A percentile compares a stretch with the other conserved stretches of the same genome.
Conservation (phyloP, 2,329 filamentous ascomycete species). For the Botrytis aclada region DNA sequence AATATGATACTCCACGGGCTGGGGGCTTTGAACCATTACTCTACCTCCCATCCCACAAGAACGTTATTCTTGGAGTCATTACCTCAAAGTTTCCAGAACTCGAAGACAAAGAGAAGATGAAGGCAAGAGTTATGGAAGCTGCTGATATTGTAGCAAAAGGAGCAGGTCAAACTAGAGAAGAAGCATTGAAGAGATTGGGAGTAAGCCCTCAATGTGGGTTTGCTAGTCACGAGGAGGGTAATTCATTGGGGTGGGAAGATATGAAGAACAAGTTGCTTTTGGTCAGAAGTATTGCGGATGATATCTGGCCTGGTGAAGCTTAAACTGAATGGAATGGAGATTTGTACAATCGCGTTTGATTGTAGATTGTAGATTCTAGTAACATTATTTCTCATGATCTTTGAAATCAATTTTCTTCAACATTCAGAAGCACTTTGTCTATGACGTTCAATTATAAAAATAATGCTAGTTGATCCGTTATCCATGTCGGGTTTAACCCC, state of each 20-base stretch:
- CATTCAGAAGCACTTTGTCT: too few species aligned
- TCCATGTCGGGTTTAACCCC: background rate
- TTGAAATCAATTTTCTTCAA: background rate
- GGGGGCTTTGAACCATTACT: slow-evolving; percentile 65
- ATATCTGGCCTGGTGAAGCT: slow-evolving; percentile 56
- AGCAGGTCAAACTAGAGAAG: slow-evolving; percentile 58
- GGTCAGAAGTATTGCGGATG: slow-evolving; percentile 68
- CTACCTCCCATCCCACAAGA: slow-evolving; percentile 58
- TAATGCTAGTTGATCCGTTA: background rate
- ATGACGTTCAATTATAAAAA: background rate
- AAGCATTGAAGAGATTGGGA: slow-evolving; percentile 65
- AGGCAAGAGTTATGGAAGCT: slow-evolving; percentile 54
- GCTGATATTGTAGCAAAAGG: slow-evolving; percentile 70
- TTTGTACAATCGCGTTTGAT: background rate
- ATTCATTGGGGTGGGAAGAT: slow-evolving; percentile 64
- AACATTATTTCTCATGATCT: background rate
- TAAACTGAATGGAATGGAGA: slow-evolving; percentile 11
- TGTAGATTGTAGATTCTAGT: background rate
- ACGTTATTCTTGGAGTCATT: slow-evolving; percentile 63
- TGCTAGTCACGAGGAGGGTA: slow-evolving; percentile 47
- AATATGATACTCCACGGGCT: slow-evolving; percentile 63
- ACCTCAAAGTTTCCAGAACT: slow-evolving; percentile 61
- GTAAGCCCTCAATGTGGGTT: slow-evolving; percentile 73
- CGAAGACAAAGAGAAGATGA: slow-evolving; percentile 63
- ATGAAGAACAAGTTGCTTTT: slow-evolving; percentile 72